phyloP scores from a whole-genome alignment of 345 rosid genomes.

The Sapria himalayana region DNA sequence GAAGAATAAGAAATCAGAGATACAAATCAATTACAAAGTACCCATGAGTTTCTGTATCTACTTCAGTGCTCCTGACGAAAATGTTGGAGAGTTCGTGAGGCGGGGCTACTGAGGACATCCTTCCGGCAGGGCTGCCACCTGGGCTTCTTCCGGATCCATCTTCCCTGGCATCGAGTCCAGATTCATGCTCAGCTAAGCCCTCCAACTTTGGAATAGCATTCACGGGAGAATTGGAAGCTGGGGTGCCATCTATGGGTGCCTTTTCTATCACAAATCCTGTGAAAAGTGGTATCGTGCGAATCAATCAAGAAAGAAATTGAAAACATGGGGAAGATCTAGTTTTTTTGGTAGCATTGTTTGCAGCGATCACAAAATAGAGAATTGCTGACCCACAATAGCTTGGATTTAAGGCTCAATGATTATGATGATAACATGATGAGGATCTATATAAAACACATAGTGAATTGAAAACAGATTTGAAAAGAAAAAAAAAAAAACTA shows the following conservation, averaged over 20 bases:
- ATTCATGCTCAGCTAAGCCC: conserved; percentile 36
- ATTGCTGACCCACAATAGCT: too few relatives aligned
- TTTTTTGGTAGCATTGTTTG: too few relatives aligned
- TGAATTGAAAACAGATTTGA: too few relatives aligned
- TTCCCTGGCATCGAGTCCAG: conserved; percentile 44
- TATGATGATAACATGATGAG: too few relatives aligned
- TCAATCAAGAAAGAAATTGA: too few relatives aligned
- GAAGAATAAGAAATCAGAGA: not conserved
- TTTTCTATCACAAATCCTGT: too few relatives aligned
- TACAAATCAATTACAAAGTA: conserved; percentile 2
- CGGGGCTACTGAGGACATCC: conserved; percentile 36
- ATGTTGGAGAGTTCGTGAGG: conserved; percentile 43
- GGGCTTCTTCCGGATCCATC: conserved; percentile 79
- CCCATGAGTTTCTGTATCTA: conserved; percentile 36
- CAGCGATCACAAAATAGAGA: too few relatives aligned
- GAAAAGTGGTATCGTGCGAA: too few relatives aligned
- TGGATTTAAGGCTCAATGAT: too few relatives aligned
- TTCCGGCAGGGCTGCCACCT: conserved; percentile 49
- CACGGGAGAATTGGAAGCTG: conserved; percentile 27
- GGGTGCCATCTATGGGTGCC: conserved; percentile 29
- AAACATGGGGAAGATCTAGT: too few relatives aligned
- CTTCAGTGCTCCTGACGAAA: conserved; percentile 39
- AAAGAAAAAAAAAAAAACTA: too few relatives aligned
- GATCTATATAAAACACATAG: too few relatives aligned
- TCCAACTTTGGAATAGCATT: conserved; percentile 26